Percentiles rank a stretch among this genome's conserved stretches.
Conservation (phyloP, 202 grass and related monocot genomes). For the Musa balbisiana region DNA sequence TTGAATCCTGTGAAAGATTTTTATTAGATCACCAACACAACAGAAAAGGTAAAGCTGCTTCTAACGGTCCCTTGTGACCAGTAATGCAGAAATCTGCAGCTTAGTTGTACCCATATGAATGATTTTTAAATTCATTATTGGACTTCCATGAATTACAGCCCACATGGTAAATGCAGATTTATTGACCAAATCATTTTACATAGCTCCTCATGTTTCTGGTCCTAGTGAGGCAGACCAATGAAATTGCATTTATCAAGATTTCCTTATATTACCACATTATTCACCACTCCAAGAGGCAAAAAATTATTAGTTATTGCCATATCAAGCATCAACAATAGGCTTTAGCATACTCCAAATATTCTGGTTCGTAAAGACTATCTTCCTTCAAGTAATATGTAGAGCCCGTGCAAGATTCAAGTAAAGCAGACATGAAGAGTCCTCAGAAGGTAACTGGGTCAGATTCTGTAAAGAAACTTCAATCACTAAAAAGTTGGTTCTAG, state of each 20-base stretch:
- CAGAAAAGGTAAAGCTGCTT: neutral
- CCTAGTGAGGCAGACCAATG: too few species aligned
- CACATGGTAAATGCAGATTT: neutral
- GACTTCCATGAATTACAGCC: neutral
- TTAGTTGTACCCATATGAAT: neutral
- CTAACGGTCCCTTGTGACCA: neutral
- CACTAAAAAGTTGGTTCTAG: too few species aligned
- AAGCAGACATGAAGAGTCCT: too few species aligned
- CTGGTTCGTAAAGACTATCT: neutral
- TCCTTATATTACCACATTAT: neutral
- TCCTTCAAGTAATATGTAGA: neutral
- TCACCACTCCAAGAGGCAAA: neutral
- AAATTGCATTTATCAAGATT: neutral
- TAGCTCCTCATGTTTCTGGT: too few species aligned
- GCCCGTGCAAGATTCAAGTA: neutral
- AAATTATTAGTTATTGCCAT: neutral
- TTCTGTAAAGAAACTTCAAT: too few species aligned
- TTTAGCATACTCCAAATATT: neutral
- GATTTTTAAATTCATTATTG: neutral
- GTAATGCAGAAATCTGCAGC: neutral
- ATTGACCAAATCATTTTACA: neutral
- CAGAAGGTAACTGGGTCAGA: too few species aligned
- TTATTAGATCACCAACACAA: neutral
- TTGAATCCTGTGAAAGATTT: slow-evolving; percentile 59
- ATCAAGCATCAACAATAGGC: too few species aligned